Percentiles rank a stretch among this genome's conserved stretches.
phyloP scores from a whole-genome alignment of 2,329 filamentous ascomycete species.

The Plectosphaerella cucumerina region DNA sequence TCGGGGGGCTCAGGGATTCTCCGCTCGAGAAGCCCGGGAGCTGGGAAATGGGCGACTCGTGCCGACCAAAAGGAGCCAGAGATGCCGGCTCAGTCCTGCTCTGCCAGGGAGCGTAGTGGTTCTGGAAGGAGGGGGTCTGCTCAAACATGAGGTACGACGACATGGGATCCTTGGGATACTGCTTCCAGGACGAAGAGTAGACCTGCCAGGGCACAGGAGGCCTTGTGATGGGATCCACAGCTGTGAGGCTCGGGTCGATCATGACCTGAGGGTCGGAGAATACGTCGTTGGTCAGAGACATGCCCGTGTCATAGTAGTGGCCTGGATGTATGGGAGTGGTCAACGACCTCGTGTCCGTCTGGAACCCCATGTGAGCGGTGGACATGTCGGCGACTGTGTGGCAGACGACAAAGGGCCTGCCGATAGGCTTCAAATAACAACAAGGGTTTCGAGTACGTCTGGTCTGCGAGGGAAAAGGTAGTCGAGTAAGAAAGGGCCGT shows the following conservation, averaged over 20 bases:
- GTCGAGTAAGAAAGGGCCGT: no score
- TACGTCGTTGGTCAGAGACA: background rate
- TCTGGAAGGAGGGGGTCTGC: constrained; percentile 1
- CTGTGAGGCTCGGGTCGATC: constrained; percentile 7
- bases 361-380: background rate
- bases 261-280: background rate
- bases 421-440: no score
- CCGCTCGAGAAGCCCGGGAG: constrained; percentile 30
- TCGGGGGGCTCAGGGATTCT: constrained; percentile 30
- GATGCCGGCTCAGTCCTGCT: constrained; percentile 12
- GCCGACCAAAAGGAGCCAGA: constrained; percentile 19
- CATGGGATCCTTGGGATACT: constrained; percentile 7
- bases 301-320: background rate
- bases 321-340: background rate
- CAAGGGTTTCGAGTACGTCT: no score
- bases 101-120: constrained; percentile 1
- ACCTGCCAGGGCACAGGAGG: constrained; percentile 3
- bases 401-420: no score
- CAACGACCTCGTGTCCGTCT: background rate
- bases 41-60: constrained; percentile 32
- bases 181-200: constrained; percentile 8
- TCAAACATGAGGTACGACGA: constrained; percentile 9
- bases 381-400: no score
- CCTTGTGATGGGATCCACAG: constrained; percentile 2
- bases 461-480: no score